phyloP scores from a whole-genome alignment of 164 flowering plant species.

The Aristolochia contorta region DNA sequence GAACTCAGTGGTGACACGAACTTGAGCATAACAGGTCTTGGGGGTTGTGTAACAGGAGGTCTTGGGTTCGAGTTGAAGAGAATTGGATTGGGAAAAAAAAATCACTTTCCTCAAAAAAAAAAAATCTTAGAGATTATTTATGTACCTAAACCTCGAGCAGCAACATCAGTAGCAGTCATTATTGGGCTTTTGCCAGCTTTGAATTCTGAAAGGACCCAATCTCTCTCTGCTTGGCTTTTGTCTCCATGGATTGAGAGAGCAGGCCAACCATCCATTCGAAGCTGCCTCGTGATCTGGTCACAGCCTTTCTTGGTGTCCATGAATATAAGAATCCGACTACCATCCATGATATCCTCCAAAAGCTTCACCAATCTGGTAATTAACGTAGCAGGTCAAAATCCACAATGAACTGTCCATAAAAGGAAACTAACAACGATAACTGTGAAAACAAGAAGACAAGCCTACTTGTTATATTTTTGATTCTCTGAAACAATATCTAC shows the following conservation, averaged over 20 bases:
- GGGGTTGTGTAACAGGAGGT: no score
- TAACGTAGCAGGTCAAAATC: neutral
- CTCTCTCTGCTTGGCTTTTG: conserved; percentile 98
- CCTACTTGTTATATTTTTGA: conserved; percentile 91
- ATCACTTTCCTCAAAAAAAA: no score
- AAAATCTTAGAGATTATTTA: neutral
- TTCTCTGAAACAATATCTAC: conserved; percentile 90
- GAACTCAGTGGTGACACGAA: no score
- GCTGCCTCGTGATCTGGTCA: conserved; percentile 92
- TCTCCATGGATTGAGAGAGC: conserved; percentile 98
- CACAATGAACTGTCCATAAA: neutral
- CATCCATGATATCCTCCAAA: conserved; percentile 98
- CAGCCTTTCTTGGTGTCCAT: conserved; percentile 99
- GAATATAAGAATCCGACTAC: conserved; percentile 88
- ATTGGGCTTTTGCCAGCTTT: conserved; percentile 95
- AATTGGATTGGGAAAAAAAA: no score
- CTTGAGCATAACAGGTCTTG: no score
- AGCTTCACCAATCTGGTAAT: conserved; percentile 69
- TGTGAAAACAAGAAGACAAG: neutral
- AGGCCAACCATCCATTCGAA: conserved; percentile 99
- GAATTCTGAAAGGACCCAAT: conserved; percentile 98
- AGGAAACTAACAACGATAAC: neutral
- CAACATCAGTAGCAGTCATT: conserved; percentile 99
- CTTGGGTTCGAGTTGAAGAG: no score
- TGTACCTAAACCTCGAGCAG: conserved; percentile 96